These are phyloP conservation scores for Ogataea neopini DNA, from an alignment of 805 yeast species.

Conservation along the genomic window DNA sequence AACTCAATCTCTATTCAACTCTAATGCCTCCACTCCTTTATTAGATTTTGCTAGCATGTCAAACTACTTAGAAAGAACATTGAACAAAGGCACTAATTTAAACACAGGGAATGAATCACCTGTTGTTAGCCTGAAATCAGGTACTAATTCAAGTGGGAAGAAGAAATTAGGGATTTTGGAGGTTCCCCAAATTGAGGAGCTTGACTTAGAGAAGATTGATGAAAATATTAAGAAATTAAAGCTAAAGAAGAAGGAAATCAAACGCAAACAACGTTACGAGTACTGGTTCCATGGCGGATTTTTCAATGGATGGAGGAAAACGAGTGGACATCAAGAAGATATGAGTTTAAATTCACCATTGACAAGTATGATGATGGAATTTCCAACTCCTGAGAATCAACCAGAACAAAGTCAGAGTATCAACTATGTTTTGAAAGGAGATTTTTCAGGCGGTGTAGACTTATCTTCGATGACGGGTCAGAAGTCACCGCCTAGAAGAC, in stretches of 20 bases:
- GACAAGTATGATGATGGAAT: conserved; percentile 8
- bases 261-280: conserved; percentile 15
- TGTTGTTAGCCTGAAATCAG: background rate
- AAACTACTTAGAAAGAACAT: conserved; percentile 5
- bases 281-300: conserved; percentile 17
- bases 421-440: background rate
- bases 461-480: background rate
- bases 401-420: background rate
- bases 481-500: background rate
- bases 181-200: conserved; percentile 9
- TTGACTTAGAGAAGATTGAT: conserved; percentile 16
- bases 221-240: conserved; percentile 16
- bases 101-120: background rate
- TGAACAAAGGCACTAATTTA: background rate
- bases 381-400: conserved; percentile 4
- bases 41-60: conserved; percentile 9
- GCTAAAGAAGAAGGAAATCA: conserved; percentile 16
- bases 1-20: background rate
- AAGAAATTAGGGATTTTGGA: conserved; percentile 4
- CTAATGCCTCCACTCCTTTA: conserved; percentile 7
- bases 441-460: background rate
- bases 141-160: too few relatives aligned
- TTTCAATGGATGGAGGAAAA: conserved; percentile 10
- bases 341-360: conserved; percentile 5
- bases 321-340: conserved; percentile 4